Evolutionary conservation across 2,329 filamentous ascomycete species (phyloP), one percentile per base, ranked within the genome.

Genomic region (Colletotrichum nymphaeae): DNA sequence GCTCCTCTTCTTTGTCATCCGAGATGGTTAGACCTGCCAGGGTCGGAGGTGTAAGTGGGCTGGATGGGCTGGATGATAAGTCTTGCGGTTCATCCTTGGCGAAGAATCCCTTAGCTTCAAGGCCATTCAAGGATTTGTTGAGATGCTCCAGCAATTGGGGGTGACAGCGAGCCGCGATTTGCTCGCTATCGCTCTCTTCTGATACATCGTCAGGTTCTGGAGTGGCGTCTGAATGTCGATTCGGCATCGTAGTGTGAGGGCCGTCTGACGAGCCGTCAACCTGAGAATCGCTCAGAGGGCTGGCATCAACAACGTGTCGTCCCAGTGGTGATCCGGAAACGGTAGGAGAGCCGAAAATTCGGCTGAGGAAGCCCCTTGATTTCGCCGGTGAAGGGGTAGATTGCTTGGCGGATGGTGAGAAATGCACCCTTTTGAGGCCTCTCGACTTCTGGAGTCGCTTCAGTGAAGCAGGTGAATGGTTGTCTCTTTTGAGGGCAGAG

Each of bases 1-100:
- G 53, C 28, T 73, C 73, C 16, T 57, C 69, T 32, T 76, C 69
- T 24, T 73, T 75, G 19, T 73, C 74, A 35, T 73, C 74, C 26
- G 69, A 75, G 14, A 76, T 76, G 28, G 52, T 52, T 22, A 75
- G 46, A 11, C 63, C 63, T 24, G 53, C 37, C 5, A 74, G 57
- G 28, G 57, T 63, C 16, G 62, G 71, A 1, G 57, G 57, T 28
- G 52, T 63, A 16, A 57, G 71, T 1, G 57, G 63, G 37, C 63
- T 72, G 5, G 63, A 58, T 6, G 71, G 69, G 11, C 30, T 63
- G 12, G 63, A 16, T 5, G 60, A 37, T 6, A 30, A 5, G 9
- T 30, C 37, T 8, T 19, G 56, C 5, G 56, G 16, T 24, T 63
- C 37, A 14, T 49, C 53, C 19, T 35, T 62, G 6, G n/a, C 35